Evolutionary conservation across 805 yeast genomes (phyloP), one percentile per base, ranked within the genome.

Genomic region (Yarrowia sp.): DNA sequence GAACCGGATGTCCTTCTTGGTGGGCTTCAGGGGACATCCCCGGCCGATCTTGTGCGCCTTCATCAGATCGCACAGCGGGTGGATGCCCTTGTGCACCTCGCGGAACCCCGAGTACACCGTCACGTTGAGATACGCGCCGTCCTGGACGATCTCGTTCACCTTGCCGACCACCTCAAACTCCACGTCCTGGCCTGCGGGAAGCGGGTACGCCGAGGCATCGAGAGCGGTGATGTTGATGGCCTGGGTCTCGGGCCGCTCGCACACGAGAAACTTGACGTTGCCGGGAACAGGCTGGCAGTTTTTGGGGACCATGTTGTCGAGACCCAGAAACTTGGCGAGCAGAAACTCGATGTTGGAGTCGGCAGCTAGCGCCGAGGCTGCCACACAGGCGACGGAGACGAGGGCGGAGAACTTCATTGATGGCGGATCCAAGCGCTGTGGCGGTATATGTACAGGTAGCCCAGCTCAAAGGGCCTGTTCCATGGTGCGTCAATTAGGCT

Each of bases 151-250:
- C 14, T 14, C 9, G 36, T 55, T n/a, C 10, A 55, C 47, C 8
- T 38, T 38, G n/a, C 61, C 61, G 47, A 39, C 47, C 3, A 55
- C 46, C 38, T 55, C 61, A 21, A 55, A 38, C 61, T 55, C 61
- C 16, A 55, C 47, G 9, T 38, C 31, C 38, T 55, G 16, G 5
- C 61, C 61, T 3, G 61, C 61, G 3, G 46, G 47, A 6, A 55
- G 36, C 2, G 61, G 61, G 8, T 38, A 38, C 1, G 10, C 19
- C 12, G 61, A 55, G n/a, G 61, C 47, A 6, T 55, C 61, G 16
- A 55, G 10, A 21, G 36, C 18, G 10, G 33, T 4, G 16, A 55
- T 55, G 16, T 25, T 19, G 18, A 55, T 14, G 22, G 61, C 61
- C 22, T 38, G 61, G 9, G 22, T n/a, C n/a, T 39, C 47, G 22